phyloP scores from a whole-genome alignment of 305 asterid genomes.

The Fraxinus dipetala region DNA sequence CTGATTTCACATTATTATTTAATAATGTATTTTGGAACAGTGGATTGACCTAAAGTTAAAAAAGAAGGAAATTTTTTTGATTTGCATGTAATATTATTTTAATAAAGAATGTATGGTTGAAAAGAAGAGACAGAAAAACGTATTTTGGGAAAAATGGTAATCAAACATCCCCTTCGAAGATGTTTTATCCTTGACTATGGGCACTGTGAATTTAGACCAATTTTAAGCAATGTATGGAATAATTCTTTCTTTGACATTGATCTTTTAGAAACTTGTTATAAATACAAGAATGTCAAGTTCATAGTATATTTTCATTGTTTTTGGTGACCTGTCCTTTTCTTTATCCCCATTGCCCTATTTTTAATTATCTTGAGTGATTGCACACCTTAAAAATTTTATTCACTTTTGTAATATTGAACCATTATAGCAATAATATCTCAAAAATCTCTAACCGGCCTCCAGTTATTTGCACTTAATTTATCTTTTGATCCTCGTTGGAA shows the following conservation, averaged over 20 bases:
- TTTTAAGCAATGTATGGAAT: not conserved
- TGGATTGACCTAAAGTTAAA: no score
- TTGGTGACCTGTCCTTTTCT: slow-evolving; percentile 48
- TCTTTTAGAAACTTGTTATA: not conserved
- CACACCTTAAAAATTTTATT: slow-evolving; percentile 19
- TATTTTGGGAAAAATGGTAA: not conserved
- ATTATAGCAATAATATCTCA: slow-evolving; percentile 15
- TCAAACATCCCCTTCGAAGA: not conserved
- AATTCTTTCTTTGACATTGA: not conserved
- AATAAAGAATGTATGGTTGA: not conserved
- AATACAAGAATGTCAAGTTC: not conserved
- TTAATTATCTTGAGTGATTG: slow-evolving; percentile 23
- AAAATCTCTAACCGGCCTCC: slow-evolving; percentile 15
- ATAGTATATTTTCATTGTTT: slow-evolving; percentile 27
- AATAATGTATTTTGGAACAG: no score
- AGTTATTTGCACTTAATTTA: slow-evolving; percentile 9
- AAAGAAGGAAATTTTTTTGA: no score
- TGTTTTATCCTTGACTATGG: not conserved
- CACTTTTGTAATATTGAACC: slow-evolving; percentile 24
- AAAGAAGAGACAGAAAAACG: not conserved
- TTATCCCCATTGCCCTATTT: slow-evolving; percentile 25
- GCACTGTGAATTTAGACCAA: not conserved
- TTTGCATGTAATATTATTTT: no score
- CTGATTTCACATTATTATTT: not conserved
- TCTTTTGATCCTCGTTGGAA: not conserved